A percentile compares a stretch with the other conserved stretches of the same genome.
Evolutionary conservation across 768 basidiomycete genomes (phyloP).

Genomic region (Boletus insuetus): DNA sequence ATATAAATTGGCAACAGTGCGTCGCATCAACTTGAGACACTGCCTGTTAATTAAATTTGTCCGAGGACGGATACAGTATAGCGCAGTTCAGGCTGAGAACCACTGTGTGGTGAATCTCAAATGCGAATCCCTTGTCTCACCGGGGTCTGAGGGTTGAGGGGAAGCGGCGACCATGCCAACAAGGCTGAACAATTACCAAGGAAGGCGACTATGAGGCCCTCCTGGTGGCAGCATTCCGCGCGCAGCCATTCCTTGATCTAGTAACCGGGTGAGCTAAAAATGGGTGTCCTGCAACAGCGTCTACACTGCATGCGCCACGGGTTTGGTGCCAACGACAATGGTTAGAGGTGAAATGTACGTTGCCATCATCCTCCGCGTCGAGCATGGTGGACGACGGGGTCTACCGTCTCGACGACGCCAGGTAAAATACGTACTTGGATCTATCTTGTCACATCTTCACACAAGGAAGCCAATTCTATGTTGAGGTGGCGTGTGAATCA

Average conservation of each 20-base stretch:
- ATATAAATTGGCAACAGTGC: not conserved
- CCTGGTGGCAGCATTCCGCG: not conserved
- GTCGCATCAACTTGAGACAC: conserved; percentile 11
- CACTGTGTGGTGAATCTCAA: conserved; percentile 12
- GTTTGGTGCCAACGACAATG: not conserved
- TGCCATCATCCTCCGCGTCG: no score
- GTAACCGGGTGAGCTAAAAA: conserved; percentile 9
- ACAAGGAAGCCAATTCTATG: conserved; percentile 8
- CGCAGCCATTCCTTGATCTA: not conserved
- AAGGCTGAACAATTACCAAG: conserved; percentile 13
- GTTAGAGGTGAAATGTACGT: no score
- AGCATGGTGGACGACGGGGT: no score
- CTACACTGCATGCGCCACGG: not conserved
- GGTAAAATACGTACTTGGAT: not conserved
- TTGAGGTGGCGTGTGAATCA: conserved; percentile 27
- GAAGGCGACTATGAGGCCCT: not conserved
- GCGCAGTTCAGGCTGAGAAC: conserved; percentile 1
- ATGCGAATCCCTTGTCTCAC: conserved; percentile 18
- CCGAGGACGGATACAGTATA: not conserved
- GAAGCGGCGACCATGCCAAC: conserved; percentile 19
- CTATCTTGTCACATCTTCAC: conserved; percentile 9
- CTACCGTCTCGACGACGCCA: no score
- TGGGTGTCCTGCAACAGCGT: not conserved
- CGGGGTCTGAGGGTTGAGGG: conserved; percentile 18
- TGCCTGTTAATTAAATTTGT: not conserved